Evolutionary conservation across 257 asterid genomes (phyloP).

Genomic region (Paulownia fortunei): DNA sequence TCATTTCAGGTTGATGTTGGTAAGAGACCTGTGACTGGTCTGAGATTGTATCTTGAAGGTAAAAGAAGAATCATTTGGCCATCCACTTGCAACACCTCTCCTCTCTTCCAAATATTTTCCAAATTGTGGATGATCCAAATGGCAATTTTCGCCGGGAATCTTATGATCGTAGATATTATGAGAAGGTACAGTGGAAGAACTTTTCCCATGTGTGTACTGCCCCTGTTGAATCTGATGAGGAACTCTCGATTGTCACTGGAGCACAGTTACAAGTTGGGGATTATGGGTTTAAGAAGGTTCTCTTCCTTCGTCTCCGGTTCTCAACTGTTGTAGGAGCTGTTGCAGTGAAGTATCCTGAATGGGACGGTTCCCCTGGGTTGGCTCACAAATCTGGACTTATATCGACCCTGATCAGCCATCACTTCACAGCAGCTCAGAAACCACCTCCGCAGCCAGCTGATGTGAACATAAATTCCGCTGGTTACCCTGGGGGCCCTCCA

Average conservation of each 20-base stretch:
- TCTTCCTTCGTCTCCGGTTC: conserved; percentile 74
- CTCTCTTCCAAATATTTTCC: conserved; percentile 86
- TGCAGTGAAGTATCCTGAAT: conserved; percentile 73
- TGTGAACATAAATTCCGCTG: conserved; percentile 91
- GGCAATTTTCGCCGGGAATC: conserved; percentile 62
- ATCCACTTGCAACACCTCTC: conserved; percentile 95
- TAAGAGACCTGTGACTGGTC: conserved; percentile 92
- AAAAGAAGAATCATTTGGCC: conserved; percentile 91
- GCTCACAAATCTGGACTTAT: conserved; percentile 94
- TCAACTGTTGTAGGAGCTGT: conserved; percentile 76
- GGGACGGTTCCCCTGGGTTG: conserved; percentile 96
- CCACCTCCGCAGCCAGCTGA: conserved; percentile 88
- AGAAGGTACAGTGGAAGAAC: conserved; percentile 96
- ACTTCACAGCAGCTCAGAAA: conserved; percentile 77
- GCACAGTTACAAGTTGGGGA: conserved; percentile 80
- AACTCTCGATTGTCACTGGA: conserved; percentile 84
- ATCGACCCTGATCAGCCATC: conserved; percentile 91
- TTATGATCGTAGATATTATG: conserved; percentile 76
- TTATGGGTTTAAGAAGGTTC: conserved; percentile 84
- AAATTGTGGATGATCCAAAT: conserved; percentile 74
- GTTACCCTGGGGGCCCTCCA: conserved; percentile 97
- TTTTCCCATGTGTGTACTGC: conserved; percentile 97
- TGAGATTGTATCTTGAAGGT: conserved; percentile 92
- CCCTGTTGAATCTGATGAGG: conserved; percentile 92
- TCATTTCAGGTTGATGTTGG: conserved; percentile 90